phyloP scores from a whole-genome alignment of 2,329 filamentous ascomycete genomes.

The Trichoderma guizhouense region DNA sequence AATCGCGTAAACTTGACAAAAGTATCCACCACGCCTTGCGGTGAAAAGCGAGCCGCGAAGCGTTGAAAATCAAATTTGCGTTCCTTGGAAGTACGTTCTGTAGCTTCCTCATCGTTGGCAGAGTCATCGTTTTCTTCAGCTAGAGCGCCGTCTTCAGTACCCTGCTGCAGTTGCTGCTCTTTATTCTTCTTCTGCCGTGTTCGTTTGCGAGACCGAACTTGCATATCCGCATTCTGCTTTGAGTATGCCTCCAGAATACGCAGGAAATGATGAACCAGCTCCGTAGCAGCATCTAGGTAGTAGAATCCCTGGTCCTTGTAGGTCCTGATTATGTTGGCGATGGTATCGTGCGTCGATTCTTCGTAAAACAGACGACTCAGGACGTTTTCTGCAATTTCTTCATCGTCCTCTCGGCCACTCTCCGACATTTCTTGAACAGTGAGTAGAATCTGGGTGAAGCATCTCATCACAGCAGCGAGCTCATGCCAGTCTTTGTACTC shows the following conservation, averaged over 20 bases:
- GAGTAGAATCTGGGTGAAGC: constrained; percentile 89
- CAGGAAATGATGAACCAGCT: constrained; percentile 86
- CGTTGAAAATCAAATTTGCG: constrained; percentile 91
- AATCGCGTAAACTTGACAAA: constrained; percentile 77
- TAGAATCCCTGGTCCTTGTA: constrained; percentile 94
- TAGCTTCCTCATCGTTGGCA: constrained; percentile 67
- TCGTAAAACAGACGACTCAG: constrained; percentile 98
- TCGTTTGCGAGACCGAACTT: constrained; percentile 77
- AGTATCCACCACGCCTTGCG: constrained; percentile 82
- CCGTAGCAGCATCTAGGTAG: constrained; percentile 88
- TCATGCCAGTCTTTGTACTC: constrained; percentile 87
- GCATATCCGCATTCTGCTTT: constrained; percentile 91
- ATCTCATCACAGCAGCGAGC: constrained; percentile 83
- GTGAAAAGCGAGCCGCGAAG: constrained; percentile 76
- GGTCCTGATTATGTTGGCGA: constrained; percentile 74
- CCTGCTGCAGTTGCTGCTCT: constrained; percentile 46
- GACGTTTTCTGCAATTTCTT: constrained; percentile 97
- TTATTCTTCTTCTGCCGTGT: constrained; percentile 75
- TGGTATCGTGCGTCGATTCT: constrained; percentile 84
- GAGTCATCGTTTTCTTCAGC: constrained; percentile 65
- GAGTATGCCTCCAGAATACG: constrained; percentile 90
- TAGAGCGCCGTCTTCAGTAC: constrained; percentile 41
- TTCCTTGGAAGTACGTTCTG: constrained; percentile 70
- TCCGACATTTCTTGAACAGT: constrained; percentile 91
- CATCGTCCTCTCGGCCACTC: constrained; percentile 82